These are phyloP conservation scores for Xylogone sp. DNA, from an alignment of 2,329 filamentous ascomycete species.

Conservation along the genomic window DNA sequence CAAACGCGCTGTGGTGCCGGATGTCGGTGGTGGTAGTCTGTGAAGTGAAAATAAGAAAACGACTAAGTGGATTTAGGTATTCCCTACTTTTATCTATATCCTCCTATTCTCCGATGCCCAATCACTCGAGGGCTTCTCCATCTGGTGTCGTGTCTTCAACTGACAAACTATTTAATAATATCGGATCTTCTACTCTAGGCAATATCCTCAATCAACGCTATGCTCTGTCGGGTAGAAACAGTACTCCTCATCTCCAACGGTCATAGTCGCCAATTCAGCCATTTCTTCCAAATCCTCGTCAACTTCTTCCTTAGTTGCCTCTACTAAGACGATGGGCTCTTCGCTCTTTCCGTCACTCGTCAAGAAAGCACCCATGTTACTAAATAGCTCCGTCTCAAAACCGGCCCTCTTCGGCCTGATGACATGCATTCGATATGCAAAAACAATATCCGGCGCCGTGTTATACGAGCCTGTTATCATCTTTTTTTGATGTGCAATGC, in stretches of 20 bases:
- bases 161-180: too few relatives aligned
- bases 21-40: too few relatives aligned
- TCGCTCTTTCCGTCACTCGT: neutral
- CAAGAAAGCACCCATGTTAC: neutral
- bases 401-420: neutral
- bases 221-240: neutral
- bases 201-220: too few relatives aligned
- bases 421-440: neutral
- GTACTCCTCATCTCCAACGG: neutral
- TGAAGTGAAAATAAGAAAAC: too few relatives aligned
- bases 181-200: too few relatives aligned
- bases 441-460: constrained; percentile 1
- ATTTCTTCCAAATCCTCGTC: neutral
- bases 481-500: neutral
- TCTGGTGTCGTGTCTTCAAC: too few relatives aligned
- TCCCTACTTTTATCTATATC: too few relatives aligned
- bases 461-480: neutral
- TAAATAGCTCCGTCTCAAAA: neutral
- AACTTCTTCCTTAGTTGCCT: neutral
- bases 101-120: too few relatives aligned
- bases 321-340: neutral
- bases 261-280: neutral
- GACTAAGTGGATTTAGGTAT: too few relatives aligned
- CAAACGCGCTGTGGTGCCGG: too few relatives aligned
- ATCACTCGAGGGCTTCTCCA: too few relatives aligned